Evolutionary conservation across 2,329 filamentous ascomycete species (phyloP), one percentile per base, ranked within the genome.

Genomic region (Diaporthe velutina): DNA sequence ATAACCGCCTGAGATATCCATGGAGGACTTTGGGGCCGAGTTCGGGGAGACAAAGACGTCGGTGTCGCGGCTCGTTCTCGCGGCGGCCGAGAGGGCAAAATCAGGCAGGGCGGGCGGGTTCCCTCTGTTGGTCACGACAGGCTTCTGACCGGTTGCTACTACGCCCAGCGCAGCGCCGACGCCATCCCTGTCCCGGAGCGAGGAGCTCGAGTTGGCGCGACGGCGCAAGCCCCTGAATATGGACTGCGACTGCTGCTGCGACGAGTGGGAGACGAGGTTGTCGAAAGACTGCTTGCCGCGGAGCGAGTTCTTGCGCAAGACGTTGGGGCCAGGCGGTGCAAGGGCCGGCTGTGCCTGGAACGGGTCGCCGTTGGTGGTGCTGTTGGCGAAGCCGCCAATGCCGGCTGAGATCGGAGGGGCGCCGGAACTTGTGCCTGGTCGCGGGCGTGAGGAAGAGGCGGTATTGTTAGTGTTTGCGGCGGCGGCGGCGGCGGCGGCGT

Each of bases 51-150:
- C 17, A 28, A 64, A 66, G 42, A 45, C 33, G 58, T 75, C 61
- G 40, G 54, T 60, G 22, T 75, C 70, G 13, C 64, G 73, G 55
- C 52, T 58, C 50, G 35, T 50, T 52, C 70, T 71, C 64, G 87
- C 86, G 5, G 86, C 85, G 58, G 85, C 85, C n/a, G 86, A 81
- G 73, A 89, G 85, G 6, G 87, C 87, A 81, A 88, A 88, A 70
- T 90, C 87, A 60, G 88, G 88, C 25, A 90, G 83, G 8, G 88
- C 87, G n/a, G 88, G 88, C 45, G 88, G 89, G 58, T 83, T 84
- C 30, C 85, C 78, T 67, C 84, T 85, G 81, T 89, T 87, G 71
- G 85, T 87, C 64, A 85, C 80, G 76, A 85, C 80, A 77, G 82
- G 22, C 40, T 61, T 50, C 40, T 38, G 64, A 68, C 64, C 48